Evolutionary conservation across 345 rosid species (phyloP).

Genomic region (thale cress (Arabidopsis thaliana)): DNA sequence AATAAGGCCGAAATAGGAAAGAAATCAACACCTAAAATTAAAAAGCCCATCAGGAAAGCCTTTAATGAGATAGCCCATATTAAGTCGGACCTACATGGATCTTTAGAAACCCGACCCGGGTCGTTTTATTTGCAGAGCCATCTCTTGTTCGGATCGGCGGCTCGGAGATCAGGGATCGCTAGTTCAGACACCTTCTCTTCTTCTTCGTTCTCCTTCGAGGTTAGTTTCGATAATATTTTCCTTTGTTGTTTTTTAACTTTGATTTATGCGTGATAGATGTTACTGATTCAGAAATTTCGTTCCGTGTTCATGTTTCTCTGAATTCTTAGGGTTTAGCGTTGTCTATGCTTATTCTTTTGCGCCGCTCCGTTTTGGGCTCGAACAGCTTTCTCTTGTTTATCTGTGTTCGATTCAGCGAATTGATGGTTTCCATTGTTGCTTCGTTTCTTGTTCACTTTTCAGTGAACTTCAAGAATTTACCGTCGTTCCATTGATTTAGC

Average conservation of each 20-base stretch:
- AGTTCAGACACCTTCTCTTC: background rate
- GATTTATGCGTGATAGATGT: background rate
- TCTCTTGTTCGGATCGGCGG: slow-evolving; percentile 7
- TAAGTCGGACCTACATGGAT: background rate
- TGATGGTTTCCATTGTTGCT: background rate
- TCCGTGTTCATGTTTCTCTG: background rate
- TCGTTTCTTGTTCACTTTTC: background rate
- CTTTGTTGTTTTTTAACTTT: background rate
- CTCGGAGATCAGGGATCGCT: background rate
- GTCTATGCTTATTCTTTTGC: background rate
- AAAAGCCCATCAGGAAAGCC: slow-evolving; percentile 12
- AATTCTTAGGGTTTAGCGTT: background rate
- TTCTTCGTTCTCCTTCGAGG: background rate
- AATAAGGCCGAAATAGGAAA: background rate
- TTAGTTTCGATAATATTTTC: slow-evolving; percentile 21
- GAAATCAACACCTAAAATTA: background rate
- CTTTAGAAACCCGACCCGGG: slow-evolving; percentile 26
- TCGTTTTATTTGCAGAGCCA: background rate
- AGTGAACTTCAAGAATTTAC: background rate
- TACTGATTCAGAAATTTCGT: background rate
- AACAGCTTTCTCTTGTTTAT: background rate
- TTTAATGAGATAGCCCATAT: slow-evolving; percentile 4
- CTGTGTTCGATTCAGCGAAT: slow-evolving; percentile 7
- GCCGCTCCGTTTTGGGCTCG: background rate
- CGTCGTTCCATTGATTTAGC: background rate